A percentile compares a stretch with the other conserved stretches of the same genome.
Conservation (phyloP, 371 early-diverging fungal species). For the Scutellospora calospora region DNA sequence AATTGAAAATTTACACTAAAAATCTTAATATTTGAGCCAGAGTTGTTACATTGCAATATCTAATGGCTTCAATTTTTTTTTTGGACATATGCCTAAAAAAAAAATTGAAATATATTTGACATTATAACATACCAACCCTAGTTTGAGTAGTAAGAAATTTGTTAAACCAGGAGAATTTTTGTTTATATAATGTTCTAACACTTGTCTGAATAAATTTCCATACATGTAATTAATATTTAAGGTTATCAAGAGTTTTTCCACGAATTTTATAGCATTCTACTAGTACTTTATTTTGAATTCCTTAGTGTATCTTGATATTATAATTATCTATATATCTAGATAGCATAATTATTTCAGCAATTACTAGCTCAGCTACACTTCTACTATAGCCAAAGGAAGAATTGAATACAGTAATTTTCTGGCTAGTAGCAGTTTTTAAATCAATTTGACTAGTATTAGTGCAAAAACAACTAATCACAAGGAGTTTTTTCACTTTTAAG, state of each 20-base stretch:
- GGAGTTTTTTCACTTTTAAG: conserved; percentile 85
- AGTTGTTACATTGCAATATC: too few relatives aligned
- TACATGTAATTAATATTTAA: conserved; percentile 17
- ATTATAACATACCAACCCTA: too few relatives aligned
- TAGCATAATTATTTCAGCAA: conserved; percentile 90
- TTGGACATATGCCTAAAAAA: too few relatives aligned
- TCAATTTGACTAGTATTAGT: conserved; percentile 98
- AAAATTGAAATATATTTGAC: too few relatives aligned
- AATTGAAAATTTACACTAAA: too few relatives aligned
- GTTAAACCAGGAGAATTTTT: too few relatives aligned
- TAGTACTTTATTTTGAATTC: conserved; percentile 93
- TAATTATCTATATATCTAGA: conserved; percentile 94
- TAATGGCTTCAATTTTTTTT: too few relatives aligned
- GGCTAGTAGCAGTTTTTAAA: conserved; percentile 81
- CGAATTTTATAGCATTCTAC: conserved; percentile 90
- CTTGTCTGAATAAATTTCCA: too few relatives aligned
- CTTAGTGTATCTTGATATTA: conserved; percentile 90
- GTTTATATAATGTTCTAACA: too few relatives aligned
- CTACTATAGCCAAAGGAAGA: conserved; percentile 94
- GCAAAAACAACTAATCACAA: conserved; percentile 97
- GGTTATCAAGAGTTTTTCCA: conserved; percentile 89
- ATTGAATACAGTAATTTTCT: conserved; percentile 96
- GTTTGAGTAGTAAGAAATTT: too few relatives aligned
- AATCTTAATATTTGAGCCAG: too few relatives aligned
- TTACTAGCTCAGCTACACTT: conserved; percentile 89